These are phyloP conservation scores for Quercus ilex DNA, from an alignment of 306 rosid genomes.

Conservation along the genomic window DNA sequence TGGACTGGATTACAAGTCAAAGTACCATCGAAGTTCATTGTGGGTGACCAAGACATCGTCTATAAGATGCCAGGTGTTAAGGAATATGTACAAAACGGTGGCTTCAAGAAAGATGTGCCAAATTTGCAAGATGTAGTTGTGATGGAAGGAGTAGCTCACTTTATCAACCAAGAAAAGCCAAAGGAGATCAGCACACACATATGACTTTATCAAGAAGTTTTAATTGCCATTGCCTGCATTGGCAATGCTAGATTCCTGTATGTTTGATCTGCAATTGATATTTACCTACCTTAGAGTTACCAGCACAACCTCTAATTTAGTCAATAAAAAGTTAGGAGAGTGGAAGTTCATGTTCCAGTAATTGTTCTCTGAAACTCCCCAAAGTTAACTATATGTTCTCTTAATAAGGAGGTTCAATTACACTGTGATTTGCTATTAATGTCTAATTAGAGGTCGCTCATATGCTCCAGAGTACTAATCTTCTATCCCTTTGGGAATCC, in stretches of 20 bases:
- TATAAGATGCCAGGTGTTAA: constrained; percentile 53
- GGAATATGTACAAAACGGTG: constrained; percentile 50
- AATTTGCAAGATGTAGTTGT: constrained; percentile 54
- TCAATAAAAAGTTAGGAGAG: neutral
- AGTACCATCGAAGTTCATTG: constrained; percentile 62
- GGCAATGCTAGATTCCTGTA: neutral
- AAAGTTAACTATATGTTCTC: no score
- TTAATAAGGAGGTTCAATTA: no score
- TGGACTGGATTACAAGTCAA: constrained; percentile 64
- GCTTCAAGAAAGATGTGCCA: constrained; percentile 52
- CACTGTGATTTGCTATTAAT: no score
- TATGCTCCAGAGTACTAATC: no score
- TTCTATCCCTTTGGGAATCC: no score
- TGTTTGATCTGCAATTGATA: neutral
- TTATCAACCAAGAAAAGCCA: constrained; percentile 55
- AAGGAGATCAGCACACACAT: constrained; percentile 49
- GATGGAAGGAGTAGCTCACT: constrained; percentile 63
- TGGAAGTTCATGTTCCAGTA: no score
- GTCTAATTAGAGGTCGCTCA: no score
- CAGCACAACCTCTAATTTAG: neutral
- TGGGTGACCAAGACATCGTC: constrained; percentile 54
- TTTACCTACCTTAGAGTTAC: neutral
- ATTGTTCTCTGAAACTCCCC: no score
- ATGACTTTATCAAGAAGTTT: constrained; percentile 63
- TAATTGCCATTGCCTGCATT: constrained; percentile 2